Conservation (phyloP, 805 yeast genomes). For the Candida corydali region DNA sequence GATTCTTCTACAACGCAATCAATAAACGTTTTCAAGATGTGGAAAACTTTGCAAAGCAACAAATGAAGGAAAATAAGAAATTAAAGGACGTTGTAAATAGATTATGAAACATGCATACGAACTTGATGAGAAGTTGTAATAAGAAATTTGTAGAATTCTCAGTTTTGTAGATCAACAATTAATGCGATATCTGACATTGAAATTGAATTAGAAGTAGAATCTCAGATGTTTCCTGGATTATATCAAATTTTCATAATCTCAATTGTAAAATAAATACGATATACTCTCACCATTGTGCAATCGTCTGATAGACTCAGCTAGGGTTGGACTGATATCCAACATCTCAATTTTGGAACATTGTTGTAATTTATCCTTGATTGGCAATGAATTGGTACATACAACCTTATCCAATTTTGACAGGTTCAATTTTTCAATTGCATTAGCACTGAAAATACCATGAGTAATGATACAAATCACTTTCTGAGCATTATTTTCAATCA, state of each 20-base stretch:
- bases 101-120: neutral
- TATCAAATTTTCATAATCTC: slow-evolving; percentile 1
- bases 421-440: slow-evolving; percentile 71
- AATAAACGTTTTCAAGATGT: slow-evolving; percentile 82
- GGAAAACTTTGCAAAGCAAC: slow-evolving; percentile 80
- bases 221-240: no score
- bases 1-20: slow-evolving; percentile 41
- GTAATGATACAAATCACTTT: slow-evolving; percentile 91
- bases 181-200: no score
- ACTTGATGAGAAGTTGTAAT: neutral
- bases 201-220: no score
- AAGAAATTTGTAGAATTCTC: no score
- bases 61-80: slow-evolving; percentile 68
- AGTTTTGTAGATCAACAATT: no score
- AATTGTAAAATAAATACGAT: slow-evolving; percentile 74
- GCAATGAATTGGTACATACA: slow-evolving; percentile 92
- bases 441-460: slow-evolving; percentile 88
- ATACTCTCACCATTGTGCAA: slow-evolving; percentile 95
- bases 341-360: slow-evolving; percentile 68
- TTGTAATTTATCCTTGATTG: slow-evolving; percentile 61
- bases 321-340: slow-evolving; percentile 78
- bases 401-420: slow-evolving; percentile 64
- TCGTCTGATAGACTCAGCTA: slow-evolving; percentile 93
- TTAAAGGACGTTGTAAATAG: slow-evolving; percentile 24
- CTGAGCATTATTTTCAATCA: slow-evolving; percentile 75